Base-by-base conservation (phyloP, 169 alveolate genomes). In the Plasmodium sp. region DNA sequence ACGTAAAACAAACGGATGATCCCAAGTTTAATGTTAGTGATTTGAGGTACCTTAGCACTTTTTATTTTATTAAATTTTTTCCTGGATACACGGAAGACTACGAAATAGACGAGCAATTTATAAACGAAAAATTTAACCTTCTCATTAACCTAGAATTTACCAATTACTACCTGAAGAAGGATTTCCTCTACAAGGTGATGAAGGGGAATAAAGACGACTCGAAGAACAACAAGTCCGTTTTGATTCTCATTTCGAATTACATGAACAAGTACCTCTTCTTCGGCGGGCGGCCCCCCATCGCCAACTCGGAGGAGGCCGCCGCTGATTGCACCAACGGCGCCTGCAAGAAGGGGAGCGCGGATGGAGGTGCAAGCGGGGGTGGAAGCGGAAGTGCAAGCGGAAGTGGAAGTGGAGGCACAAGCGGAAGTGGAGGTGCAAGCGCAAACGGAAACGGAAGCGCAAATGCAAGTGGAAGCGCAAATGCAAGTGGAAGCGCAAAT, bases 41-140 rank as follows among this genome's bases (percentile, higher is more conserved):
- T 79, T 62, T 90, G 45, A 80, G 94, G 16, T 80, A 90, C 51
- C 36, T 90, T 14, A 90, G 91, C 2, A 90, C 88, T 5, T 90
- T 36, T 80, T 79, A 34, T 43, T 33, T 31, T 48, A 80, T 90
- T 1, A 90, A 80, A 80, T 90, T 58, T 43, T 90, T 90, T 14
- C 94, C 94, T 22, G 94, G 90, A 2, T 90, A 79, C 43, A 36
- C 75, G 0, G 9, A 54, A n/a, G 86, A 79, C 7, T 1, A 9
- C 27, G 91, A 90, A 22, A 39, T 80, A 14, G 91, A 90, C 34
- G 45, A 36, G 4, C 16, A 56, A 4, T 18, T 36, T 43, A 79
- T 90, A 36, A 31, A 80, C 0, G 90, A 71, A 18, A 80, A 56
- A 22, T 73, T 90, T 27, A 16, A 90, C 22, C 54, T 90, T 2